Evolutionary conservation across 2,329 filamentous ascomycete genomes (phyloP).

Genomic region (Myrmaecium sp.): DNA sequence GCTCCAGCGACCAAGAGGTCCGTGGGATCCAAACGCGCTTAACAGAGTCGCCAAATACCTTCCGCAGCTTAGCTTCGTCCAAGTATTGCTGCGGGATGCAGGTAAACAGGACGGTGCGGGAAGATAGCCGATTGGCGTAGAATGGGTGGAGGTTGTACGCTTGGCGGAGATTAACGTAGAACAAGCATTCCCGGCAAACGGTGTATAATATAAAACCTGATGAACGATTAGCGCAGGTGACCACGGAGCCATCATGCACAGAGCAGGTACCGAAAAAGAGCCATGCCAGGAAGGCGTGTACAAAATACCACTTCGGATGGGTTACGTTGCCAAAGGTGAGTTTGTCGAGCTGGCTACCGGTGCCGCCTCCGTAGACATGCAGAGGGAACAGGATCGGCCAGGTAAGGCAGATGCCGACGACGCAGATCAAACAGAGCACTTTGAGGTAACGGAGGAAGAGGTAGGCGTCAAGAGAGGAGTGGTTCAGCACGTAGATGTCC

Average conservation of each 20-base stretch:
- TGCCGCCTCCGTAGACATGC: slow-evolving; percentile 64
- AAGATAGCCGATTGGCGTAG: slow-evolving; percentile 73
- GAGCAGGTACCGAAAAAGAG: slow-evolving; percentile 62
- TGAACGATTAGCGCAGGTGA: too few species aligned
- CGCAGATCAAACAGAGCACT: slow-evolving; percentile 58
- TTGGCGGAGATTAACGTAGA: slow-evolving; percentile 83
- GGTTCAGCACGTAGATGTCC: slow-evolving; percentile 70
- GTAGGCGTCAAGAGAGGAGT: slow-evolving; percentile 84
- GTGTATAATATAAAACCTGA: slow-evolving; percentile 68
- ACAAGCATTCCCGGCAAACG: slow-evolving; percentile 74
- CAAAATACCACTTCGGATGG: slow-evolving; percentile 52
- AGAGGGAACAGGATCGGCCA: slow-evolving; percentile 83
- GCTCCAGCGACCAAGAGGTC: slow-evolving; percentile 3
- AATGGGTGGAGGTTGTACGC: slow-evolving; percentile 76
- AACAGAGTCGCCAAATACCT: slow-evolving; percentile 4
- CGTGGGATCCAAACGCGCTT: slow-evolving; percentile 4
- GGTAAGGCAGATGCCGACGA: slow-evolving; percentile 68
- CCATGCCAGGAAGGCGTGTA: slow-evolving; percentile 66
- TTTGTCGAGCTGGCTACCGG: slow-evolving; percentile 50
- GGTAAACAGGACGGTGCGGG: slow-evolving; percentile 67
- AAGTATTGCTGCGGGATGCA: slow-evolving; percentile 3
- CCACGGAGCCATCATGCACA: neutral
- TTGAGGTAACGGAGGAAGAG: slow-evolving; percentile 80
- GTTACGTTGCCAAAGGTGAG: slow-evolving; percentile 65
- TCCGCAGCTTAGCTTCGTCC: slow-evolving; percentile 2